phyloP scores from a whole-genome alignment of 2,329 filamentous ascomycete genomes.

The Diaporthe sp. region DNA sequence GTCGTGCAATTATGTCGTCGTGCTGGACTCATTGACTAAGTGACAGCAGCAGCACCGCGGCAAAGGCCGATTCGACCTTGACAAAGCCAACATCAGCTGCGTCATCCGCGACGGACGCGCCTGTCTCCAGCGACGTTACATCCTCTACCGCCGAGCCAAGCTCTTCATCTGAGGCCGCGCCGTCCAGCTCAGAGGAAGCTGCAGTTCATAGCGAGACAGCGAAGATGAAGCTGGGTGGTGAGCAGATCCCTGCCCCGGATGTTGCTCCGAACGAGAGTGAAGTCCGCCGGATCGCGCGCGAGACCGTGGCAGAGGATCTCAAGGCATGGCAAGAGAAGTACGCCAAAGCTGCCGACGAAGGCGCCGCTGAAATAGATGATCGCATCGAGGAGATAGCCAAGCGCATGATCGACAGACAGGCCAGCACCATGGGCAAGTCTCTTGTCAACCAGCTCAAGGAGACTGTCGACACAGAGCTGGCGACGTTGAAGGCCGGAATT shows the following conservation, averaged over 20 bases:
- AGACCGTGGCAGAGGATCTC: slow-evolving; percentile 82
- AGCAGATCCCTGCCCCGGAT: slow-evolving; percentile 57
- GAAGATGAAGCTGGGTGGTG: slow-evolving; percentile 41
- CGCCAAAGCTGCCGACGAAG: slow-evolving; percentile 85
- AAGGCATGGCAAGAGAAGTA: slow-evolving; percentile 91
- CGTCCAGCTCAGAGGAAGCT: slow-evolving; percentile 43
- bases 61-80: slow-evolving; percentile 52
- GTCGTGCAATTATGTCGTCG: neutral
- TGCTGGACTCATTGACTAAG: neutral
- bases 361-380: slow-evolving; percentile 78
- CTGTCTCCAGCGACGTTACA: slow-evolving; percentile 39
- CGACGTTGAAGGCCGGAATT: slow-evolving; percentile 76
- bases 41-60: slow-evolving; percentile 41
- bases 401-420: slow-evolving; percentile 71
- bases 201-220: slow-evolving; percentile 41
- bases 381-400: slow-evolving; percentile 71
- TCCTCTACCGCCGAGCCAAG: slow-evolving; percentile 40
- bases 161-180: slow-evolving; percentile 36
- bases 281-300: slow-evolving; percentile 68
- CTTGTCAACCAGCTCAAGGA: slow-evolving; percentile 78
- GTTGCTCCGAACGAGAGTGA: slow-evolving; percentile 63
- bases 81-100: slow-evolving; percentile 49
- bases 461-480: slow-evolving; percentile 73
- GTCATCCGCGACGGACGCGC: slow-evolving; percentile 42
- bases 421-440: slow-evolving; percentile 73